A percentile compares a stretch with the other conserved stretches of the same genome.
phyloP scores from a whole-genome alignment of 345 rosid species.

The Rhodamnia argentea region DNA sequence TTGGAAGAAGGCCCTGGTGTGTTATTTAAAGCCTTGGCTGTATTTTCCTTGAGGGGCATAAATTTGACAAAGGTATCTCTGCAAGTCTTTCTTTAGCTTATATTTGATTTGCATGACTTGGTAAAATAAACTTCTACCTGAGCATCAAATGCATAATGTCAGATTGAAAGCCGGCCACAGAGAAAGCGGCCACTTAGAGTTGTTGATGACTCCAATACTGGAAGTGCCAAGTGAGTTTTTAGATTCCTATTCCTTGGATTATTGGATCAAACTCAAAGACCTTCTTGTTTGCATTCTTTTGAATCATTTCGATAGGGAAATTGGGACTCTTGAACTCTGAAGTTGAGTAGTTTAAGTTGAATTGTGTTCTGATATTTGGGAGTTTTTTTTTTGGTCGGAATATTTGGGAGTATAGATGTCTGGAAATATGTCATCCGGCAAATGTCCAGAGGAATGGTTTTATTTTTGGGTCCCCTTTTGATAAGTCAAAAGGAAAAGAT shows the following conservation, averaged over 20 bases:
- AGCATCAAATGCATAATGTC: neutral
- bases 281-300: neutral
- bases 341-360: neutral
- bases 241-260: neutral
- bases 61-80: slow-evolving; percentile 35
- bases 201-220: slow-evolving; percentile 40
- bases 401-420: neutral
- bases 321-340: neutral
- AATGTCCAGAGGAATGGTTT: neutral
- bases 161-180: slow-evolving; percentile 53
- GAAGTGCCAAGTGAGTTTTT: slow-evolving; percentile 36
- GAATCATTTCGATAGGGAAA: neutral
- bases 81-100: neutral
- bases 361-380: neutral
- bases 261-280: neutral
- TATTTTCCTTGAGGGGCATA: slow-evolving; percentile 39
- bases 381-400: neutral
- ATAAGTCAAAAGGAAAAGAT: neutral
- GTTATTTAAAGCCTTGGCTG: slow-evolving; percentile 47
- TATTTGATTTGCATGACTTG: neutral
- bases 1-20: slow-evolving; percentile 48
- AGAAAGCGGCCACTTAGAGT: slow-evolving; percentile 39
- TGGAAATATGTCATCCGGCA: neutral
- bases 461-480: neutral
- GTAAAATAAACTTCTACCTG: neutral